These are phyloP conservation scores for Mycena vitilis DNA, from an alignment of 768 basidiomycete genomes.

Conservation along the genomic window DNA sequence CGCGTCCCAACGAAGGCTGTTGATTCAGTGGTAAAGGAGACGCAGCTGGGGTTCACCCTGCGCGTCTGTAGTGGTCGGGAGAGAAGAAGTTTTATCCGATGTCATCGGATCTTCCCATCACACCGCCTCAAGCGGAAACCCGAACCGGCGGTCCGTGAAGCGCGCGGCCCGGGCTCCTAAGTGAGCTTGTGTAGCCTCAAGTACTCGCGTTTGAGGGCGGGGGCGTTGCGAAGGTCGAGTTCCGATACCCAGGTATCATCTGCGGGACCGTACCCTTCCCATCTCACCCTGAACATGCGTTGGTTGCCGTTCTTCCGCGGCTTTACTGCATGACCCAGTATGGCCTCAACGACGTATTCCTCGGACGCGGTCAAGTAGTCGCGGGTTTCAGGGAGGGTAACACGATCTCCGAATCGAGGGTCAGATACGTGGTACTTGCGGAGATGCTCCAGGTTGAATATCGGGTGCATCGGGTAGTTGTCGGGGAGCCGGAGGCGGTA, in stretches of 20 bases:
- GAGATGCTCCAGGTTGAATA: slow-evolving; percentile 42
- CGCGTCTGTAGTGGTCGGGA: too few species aligned
- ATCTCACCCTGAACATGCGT: slow-evolving; percentile 33
- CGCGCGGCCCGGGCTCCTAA: too few species aligned
- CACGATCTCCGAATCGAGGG: slow-evolving; percentile 30
- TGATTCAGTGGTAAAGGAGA: too few species aligned
- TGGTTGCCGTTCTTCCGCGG: slow-evolving; percentile 22
- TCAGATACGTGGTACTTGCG: slow-evolving; percentile 35
- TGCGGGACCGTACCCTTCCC: slow-evolving; percentile 38
- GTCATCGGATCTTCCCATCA: too few species aligned
- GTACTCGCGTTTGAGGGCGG: slow-evolving; percentile 32
- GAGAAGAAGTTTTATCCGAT: too few species aligned
- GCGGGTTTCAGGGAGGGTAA: slow-evolving; percentile 27
- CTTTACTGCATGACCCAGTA: slow-evolving; percentile 10
- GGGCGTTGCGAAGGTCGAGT: slow-evolving; percentile 38
- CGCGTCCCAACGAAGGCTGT: too few species aligned
- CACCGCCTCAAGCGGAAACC: too few species aligned
- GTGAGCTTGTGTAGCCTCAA: not conserved
- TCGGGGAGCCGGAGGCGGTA: slow-evolving; percentile 40
- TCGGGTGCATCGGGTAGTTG: slow-evolving; percentile 40
- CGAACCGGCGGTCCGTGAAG: too few species aligned
- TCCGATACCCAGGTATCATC: slow-evolving; percentile 41
- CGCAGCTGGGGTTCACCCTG: too few species aligned
- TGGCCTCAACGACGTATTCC: slow-evolving; percentile 37
- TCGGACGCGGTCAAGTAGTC: slow-evolving; percentile 27